A percentile compares a stretch with the other conserved stretches of the same genome.
Conservation (phyloP, 116 monocot species). For the Cymodocea nodosa region DNA sequence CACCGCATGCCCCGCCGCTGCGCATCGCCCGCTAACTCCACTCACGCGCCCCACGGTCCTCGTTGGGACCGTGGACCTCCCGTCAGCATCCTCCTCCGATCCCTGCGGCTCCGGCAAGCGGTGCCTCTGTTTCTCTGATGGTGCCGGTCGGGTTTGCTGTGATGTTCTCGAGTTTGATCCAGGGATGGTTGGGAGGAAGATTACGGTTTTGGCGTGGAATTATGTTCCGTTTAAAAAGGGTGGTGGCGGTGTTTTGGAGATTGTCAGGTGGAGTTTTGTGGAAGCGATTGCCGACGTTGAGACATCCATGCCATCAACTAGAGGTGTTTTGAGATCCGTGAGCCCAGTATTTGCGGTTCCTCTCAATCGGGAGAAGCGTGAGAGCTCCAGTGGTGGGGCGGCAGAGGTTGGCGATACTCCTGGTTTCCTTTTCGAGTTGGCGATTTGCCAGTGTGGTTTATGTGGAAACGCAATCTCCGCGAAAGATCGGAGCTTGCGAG, state of each 20-base stretch:
- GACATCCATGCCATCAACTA: background rate
- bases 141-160: conserved; percentile 43
- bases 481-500: background rate
- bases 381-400: background rate
- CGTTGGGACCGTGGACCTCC: conserved; percentile 44
- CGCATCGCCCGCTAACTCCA: conserved; percentile 23
- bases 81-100: conserved; percentile 7
- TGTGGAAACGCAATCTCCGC: conserved; percentile 1
- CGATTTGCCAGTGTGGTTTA: conserved; percentile 25
- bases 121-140: conserved; percentile 67
- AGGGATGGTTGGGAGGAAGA: conserved; percentile 25
- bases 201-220: conserved; percentile 72
- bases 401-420: conserved; percentile 5
- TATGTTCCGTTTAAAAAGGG: conserved; percentile 32
- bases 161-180: conserved; percentile 46
- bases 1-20: conserved; percentile 3
- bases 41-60: conserved; percentile 36
- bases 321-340: conserved; percentile 45
- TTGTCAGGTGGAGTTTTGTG: conserved; percentile 29
- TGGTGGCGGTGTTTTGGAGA: conserved; percentile 32
- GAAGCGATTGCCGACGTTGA: background rate
- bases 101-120: conserved; percentile 14
- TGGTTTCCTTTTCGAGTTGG: conserved; percentile 65
- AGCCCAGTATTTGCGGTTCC: conserved; percentile 52
- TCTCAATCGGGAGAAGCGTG: background rate